Percentiles rank a stretch among this genome's conserved stretches.
phyloP scores from a whole-genome alignment of 352 stramenopile species.

The Globisporangium mamillatum region DNA sequence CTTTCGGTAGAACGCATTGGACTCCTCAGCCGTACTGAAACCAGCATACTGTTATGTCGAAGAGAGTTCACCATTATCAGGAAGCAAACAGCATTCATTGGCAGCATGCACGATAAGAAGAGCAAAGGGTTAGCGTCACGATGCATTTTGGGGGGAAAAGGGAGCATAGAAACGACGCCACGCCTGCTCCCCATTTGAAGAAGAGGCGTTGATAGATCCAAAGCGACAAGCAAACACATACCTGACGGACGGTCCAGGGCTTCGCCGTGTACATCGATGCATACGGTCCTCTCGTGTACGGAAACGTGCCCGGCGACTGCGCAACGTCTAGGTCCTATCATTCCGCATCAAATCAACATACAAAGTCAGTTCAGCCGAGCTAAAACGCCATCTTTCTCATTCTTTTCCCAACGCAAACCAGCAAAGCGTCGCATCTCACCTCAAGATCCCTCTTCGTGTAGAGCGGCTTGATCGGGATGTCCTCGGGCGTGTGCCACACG shows the following conservation, averaged over 20 bases:
- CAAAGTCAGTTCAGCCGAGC: not conserved
- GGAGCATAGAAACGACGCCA: not conserved
- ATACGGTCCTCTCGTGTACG: constrained; percentile 93
- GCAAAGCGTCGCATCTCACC: constrained; percentile 12
- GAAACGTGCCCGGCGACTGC: constrained; percentile 87
- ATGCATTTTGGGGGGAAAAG: not conserved
- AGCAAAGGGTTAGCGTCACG: not conserved
- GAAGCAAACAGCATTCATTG: not conserved
- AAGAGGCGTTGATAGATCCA: not conserved
- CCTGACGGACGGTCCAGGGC: constrained; percentile 92
- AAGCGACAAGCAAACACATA: constrained; percentile 7
- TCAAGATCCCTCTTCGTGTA: constrained; percentile 89
- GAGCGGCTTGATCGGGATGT: constrained; percentile 94
- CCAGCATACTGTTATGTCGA: constrained; percentile 85
- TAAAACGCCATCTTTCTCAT: not conserved
- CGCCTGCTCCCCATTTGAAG: not conserved
- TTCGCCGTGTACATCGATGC: constrained; percentile 97
- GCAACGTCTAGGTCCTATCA: constrained; percentile 39
- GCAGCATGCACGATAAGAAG: not conserved
- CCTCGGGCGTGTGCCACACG: constrained; percentile 88
- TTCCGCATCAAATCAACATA: not conserved
- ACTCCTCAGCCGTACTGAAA: constrained; percentile 96
- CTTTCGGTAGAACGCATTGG: constrained; percentile 95
- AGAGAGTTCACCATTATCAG: not conserved
- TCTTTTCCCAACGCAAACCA: not conserved